Evolutionary conservation across 352 stramenopile species (phyloP).

Genomic region (Phytophthora melonis): DNA sequence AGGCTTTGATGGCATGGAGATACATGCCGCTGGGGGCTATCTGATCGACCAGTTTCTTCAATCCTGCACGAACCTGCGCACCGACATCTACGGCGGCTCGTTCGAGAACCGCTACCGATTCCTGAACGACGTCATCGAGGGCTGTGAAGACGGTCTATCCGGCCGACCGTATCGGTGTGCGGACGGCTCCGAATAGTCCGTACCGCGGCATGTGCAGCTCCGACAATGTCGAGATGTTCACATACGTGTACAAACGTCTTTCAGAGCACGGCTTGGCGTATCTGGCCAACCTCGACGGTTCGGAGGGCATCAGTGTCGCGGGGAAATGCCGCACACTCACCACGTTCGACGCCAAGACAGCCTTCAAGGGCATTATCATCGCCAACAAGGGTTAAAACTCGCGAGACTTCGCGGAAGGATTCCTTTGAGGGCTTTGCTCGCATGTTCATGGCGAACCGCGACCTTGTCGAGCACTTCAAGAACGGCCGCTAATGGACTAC

Average conservation of each 20-base stretch:
- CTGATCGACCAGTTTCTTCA: slow-evolving; percentile 80
- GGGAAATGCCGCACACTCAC: slow-evolving; percentile 38
- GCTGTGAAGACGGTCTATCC: slow-evolving; percentile 46
- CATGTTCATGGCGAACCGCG: slow-evolving; percentile 37
- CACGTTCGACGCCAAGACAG: slow-evolving; percentile 29
- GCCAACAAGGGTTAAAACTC: slow-evolving; percentile 36
- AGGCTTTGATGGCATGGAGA: slow-evolving; percentile 59
- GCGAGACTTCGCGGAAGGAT: slow-evolving; percentile 26
- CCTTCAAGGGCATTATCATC: slow-evolving; percentile 38
- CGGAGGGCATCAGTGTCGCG: slow-evolving; percentile 13
- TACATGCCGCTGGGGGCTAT: slow-evolving; percentile 89
- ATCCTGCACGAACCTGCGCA: slow-evolving; percentile 70
- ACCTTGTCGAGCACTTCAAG: slow-evolving; percentile 45
- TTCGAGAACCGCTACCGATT: slow-evolving; percentile 83
- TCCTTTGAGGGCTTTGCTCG: slow-evolving; percentile 29
- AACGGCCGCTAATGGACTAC: slow-evolving; percentile 32
- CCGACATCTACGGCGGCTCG: slow-evolving; percentile 82
- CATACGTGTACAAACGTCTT: slow-evolving; percentile 43
- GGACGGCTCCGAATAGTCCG: slow-evolving; percentile 36
- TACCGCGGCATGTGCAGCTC: slow-evolving; percentile 42
- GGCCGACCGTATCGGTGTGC: slow-evolving; percentile 40
- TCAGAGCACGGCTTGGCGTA: slow-evolving; percentile 36
- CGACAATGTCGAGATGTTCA: slow-evolving; percentile 53
- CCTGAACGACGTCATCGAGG: slow-evolving; percentile 70
- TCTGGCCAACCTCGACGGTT: slow-evolving; percentile 37